Evolutionary conservation across 495 filamentous ascomycete genomes (phyloP).

Genomic region (Aspergillus sparsus): DNA sequence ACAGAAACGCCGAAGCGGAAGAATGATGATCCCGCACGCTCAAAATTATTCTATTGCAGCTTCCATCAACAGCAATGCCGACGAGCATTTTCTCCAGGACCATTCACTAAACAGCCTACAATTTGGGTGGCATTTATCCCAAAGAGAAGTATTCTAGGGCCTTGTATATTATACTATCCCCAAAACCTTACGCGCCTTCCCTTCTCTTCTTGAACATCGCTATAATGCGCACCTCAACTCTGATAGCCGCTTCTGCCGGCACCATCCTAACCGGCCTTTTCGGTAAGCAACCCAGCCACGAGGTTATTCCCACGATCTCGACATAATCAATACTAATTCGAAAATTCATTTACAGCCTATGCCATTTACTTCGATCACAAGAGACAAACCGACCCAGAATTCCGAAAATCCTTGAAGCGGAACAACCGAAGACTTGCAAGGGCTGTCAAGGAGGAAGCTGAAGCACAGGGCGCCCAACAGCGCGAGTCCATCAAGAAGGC

Average conservation of each 20-base stretch:
- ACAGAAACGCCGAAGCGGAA: conserved; percentile 43
- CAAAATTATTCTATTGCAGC: conserved; percentile 43
- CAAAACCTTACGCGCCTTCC: conserved; percentile 2
- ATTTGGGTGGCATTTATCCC: not conserved
- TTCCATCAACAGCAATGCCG: conserved; percentile 19
- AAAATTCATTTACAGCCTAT: conserved; percentile 51
- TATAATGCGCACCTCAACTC: conserved; percentile 65
- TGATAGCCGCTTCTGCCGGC: conserved; percentile 72
- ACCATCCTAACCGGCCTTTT: conserved; percentile 73
- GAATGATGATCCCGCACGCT: conserved; percentile 41
- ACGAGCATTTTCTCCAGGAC: conserved; percentile 14
- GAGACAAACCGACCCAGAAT: conserved; percentile 81
- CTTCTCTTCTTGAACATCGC: conserved; percentile 5
- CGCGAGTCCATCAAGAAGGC: conserved; percentile 68
- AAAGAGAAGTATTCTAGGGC: not conserved
- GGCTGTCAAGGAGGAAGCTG: conserved; percentile 74
- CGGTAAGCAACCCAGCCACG: conserved; percentile 53
- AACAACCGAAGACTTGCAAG: conserved; percentile 76
- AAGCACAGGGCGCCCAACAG: conserved; percentile 66
- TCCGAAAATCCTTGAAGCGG: conserved; percentile 80
- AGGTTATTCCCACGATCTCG: not conserved
- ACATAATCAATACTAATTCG: conserved; percentile 20
- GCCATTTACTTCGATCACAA: conserved; percentile 95
- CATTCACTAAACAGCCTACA: not conserved
- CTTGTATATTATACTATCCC: not conserved